Evolutionary conservation across 2,329 filamentous ascomycete genomes (phyloP), one percentile per base, ranked within the genome.

Genomic region (Sphaerulina vaccinii): DNA sequence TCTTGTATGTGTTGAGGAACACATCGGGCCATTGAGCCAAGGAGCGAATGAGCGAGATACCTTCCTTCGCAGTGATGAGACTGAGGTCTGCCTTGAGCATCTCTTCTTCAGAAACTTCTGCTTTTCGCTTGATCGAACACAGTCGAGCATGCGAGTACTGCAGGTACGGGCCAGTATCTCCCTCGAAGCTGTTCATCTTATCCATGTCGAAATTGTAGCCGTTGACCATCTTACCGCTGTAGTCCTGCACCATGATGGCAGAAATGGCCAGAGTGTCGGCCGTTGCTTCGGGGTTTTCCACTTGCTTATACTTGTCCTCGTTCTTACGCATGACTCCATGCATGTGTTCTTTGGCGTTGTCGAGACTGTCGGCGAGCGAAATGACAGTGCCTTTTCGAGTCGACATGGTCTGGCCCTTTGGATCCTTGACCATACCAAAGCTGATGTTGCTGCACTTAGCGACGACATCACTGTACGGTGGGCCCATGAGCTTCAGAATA

Each of bases 191-290:
- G 6, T 84, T 87, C 86, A 93, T 91, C 59, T 82, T 79, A 53
- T 89, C 83, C 78, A 90, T 84, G 73, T 91, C 85, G 72, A 92
- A 91, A 51, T 79, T 75, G 70, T 87, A 84, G 63, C 81, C 80
- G 71, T 84, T 83, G 66, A 84, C 75, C 85, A 88, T 83, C 82
- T 96, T 97, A 70, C 92, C 93, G 60, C 83, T 87, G 90, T 97
- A 96, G 68, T 97, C 93, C 73, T 97, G 92, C 16, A 96, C 90
- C 90, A 97, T 97, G 67, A 97, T 92, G 67, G 88, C 87, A 59
- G 87, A 91, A 68, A 97, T 96, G 58, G 92, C 93, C 2, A 97
- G 81, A 9, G 82, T 89, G 73, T 97, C 93, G 55, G 93, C 90
- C 8, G 85, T 87, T 49, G 82, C 80, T 49, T 83, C 84, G 0